Evolutionary conservation across 1,284 basidiomycete species (phyloP).

Genomic region (Trichosporon sp.): DNA sequence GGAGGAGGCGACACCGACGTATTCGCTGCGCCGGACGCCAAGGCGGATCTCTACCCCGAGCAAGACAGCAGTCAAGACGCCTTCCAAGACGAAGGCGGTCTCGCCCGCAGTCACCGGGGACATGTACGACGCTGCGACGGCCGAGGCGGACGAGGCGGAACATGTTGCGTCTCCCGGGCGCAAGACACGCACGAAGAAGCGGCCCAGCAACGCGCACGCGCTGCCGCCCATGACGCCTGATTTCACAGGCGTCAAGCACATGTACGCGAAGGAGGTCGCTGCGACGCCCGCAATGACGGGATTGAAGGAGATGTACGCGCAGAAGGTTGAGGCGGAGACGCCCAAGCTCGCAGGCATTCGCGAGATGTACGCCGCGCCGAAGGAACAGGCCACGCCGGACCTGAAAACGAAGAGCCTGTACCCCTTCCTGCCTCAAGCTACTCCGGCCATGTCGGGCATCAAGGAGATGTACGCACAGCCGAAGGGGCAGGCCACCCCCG

Average conservation of each 20-base stretch:
- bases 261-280: neutral
- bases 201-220: neutral
- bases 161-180: neutral
- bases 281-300: slow-evolving; percentile 4
- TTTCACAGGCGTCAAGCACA: slow-evolving; percentile 21
- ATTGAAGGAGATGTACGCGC: no score
- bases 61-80: neutral
- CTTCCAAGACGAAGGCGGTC: neutral
- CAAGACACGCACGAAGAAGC: slow-evolving; percentile 14
- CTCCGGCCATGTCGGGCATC: slow-evolving; percentile 20
- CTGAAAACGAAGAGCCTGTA: neutral
- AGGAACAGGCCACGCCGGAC: neutral
- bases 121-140: slow-evolving; percentile 11
- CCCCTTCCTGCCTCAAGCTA: neutral
- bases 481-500: slow-evolving; percentile 32
- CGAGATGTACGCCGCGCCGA: slow-evolving; percentile 18
- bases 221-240: slow-evolving; percentile 2
- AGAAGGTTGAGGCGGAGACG: no score
- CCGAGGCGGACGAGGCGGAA: slow-evolving; percentile 14
- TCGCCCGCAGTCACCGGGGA: neutral
- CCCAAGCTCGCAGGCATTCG: slow-evolving; percentile 11
- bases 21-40: neutral
- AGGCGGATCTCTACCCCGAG: neutral
- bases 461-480: slow-evolving; percentile 21
- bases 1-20: neutral